A percentile compares a stretch with the other conserved stretches of the same genome.
Evolutionary conservation across 192 early-diverging fungal genomes (phyloP).

Genomic region (Backusella psychrophila): DNA sequence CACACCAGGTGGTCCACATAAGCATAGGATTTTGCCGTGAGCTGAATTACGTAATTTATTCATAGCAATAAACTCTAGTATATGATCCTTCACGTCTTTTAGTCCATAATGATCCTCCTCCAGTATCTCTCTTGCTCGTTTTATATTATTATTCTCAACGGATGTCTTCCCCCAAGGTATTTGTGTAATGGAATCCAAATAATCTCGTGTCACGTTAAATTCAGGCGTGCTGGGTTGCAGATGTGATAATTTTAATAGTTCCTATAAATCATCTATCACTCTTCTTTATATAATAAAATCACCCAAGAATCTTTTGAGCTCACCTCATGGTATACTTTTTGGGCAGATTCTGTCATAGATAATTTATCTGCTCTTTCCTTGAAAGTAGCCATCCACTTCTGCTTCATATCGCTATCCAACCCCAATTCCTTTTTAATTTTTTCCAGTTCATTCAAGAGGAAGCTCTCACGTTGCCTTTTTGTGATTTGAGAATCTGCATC

Average conservation of each 20-base stretch:
- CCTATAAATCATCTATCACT: constrained; percentile 35
- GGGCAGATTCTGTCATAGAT: constrained; percentile 82
- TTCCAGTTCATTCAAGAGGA: constrained; percentile 98
- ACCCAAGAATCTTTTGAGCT: not conserved
- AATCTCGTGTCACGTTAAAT: constrained; percentile 98
- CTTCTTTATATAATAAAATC: not conserved
- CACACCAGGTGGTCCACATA: constrained; percentile 98
- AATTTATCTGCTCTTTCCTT: constrained; percentile 79
- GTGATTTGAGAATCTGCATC: constrained; percentile 98
- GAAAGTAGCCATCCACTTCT: constrained; percentile 94
- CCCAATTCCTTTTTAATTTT: constrained; percentile 99
- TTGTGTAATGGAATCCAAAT: constrained; percentile 97
- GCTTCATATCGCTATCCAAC: constrained; percentile 94
- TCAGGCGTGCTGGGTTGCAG: constrained; percentile 93
- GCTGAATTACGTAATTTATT: constrained; percentile 92
- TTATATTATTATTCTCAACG: constrained; percentile 92
- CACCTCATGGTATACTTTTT: constrained; percentile 87
- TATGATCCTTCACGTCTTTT: constrained; percentile 98
- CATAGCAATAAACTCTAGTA: constrained; percentile 98
- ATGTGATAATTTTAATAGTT: constrained; percentile 87
- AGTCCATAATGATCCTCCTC: constrained; percentile 99
- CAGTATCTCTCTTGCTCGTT: constrained; percentile 78
- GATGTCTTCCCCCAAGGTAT: constrained; percentile 93
- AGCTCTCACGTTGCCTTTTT: constrained; percentile 95
- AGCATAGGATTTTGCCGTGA: constrained; percentile 96